These are phyloP conservation scores for Chrysoporthe puriensis DNA, from an alignment of 2,329 filamentous ascomycete genomes.

Conservation along the genomic window DNA sequence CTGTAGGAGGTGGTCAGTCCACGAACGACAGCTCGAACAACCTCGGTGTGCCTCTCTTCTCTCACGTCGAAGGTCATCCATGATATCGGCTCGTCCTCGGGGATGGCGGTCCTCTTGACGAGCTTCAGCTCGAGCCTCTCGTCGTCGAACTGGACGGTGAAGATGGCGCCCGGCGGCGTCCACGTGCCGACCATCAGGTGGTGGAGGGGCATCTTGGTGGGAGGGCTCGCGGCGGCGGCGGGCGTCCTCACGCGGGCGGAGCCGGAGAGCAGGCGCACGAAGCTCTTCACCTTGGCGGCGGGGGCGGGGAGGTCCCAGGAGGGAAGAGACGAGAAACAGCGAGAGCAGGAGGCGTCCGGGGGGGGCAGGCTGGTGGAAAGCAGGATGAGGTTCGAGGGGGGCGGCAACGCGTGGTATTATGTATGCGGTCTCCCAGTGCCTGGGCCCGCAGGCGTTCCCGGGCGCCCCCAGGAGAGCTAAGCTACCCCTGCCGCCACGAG, in stretches of 20 bases:
- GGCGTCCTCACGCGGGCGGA: conserved; percentile 15
- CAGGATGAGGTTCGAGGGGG: too few relatives aligned
- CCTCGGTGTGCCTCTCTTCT: too few relatives aligned
- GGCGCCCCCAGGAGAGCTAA: neutral
- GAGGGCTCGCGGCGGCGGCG: neutral
- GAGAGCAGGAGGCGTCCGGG: neutral
- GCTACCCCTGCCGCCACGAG: conserved; percentile 18
- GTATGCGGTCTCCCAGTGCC: neutral
- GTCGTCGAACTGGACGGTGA: conserved; percentile 87
- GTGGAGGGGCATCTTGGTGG: conserved; percentile 69
- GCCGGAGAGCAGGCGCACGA: conserved; percentile 23
- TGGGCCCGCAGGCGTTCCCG: neutral
- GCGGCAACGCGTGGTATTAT: neutral
- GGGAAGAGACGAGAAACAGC: neutral
- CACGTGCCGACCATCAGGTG: conserved; percentile 92
- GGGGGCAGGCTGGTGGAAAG: neutral
- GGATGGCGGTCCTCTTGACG: conserved; percentile 80
- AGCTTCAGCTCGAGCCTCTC: conserved; percentile 74
- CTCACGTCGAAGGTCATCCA: conserved; percentile 82
- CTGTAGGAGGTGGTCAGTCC: too few relatives aligned
- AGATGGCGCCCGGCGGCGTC: conserved; percentile 88
- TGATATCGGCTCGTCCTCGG: conserved; percentile 83
- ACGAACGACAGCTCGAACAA: too few relatives aligned
- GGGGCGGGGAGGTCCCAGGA: neutral
- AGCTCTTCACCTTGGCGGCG: conserved; percentile 18